These are phyloP conservation scores for Apiotrichum porosum DNA, from an alignment of 1,284 basidiomycete genomes.

Conservation along the genomic window DNA sequence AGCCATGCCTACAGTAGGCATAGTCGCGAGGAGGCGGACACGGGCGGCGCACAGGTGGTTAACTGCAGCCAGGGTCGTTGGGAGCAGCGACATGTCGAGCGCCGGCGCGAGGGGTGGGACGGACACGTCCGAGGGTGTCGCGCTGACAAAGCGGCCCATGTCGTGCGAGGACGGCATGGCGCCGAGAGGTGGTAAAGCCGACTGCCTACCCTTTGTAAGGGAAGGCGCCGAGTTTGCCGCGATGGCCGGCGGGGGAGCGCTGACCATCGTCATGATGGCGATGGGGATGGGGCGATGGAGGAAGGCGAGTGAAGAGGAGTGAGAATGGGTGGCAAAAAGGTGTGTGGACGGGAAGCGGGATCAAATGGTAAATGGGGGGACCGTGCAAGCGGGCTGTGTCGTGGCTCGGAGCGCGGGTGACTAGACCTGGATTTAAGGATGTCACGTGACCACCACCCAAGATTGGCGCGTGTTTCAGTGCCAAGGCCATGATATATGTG, in stretches of 20 bases:
- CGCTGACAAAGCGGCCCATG: too few species aligned
- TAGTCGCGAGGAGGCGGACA: constrained; percentile 10
- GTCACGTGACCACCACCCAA: too few species aligned
- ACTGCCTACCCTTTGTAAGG: too few species aligned
- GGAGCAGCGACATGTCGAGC: constrained; percentile 9
- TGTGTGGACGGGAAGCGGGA: not conserved
- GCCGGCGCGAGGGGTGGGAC: constrained; percentile 5
- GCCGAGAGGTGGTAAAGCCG: too few species aligned
- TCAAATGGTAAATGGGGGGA: not conserved
- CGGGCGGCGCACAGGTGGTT: constrained; percentile 15
- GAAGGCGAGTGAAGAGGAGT: constrained; percentile 19
- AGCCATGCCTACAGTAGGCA: constrained; percentile 25
- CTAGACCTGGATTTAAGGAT: too few species aligned
- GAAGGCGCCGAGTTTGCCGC: not conserved
- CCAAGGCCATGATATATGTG: too few species aligned
- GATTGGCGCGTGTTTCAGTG: too few species aligned
- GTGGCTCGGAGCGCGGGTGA: too few species aligned
- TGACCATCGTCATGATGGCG: constrained; percentile 11
- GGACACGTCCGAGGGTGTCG: too few species aligned
- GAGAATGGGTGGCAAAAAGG: not conserved
- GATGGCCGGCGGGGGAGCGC: constrained; percentile 3
- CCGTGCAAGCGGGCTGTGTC: too few species aligned
- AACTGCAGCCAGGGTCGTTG: not conserved
- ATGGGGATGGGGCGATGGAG: constrained; percentile 25
- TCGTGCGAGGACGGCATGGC: too few species aligned